phyloP scores from a whole-genome alignment of 2,329 filamentous ascomycete genomes.

The Sporothrix schenckii region DNA sequence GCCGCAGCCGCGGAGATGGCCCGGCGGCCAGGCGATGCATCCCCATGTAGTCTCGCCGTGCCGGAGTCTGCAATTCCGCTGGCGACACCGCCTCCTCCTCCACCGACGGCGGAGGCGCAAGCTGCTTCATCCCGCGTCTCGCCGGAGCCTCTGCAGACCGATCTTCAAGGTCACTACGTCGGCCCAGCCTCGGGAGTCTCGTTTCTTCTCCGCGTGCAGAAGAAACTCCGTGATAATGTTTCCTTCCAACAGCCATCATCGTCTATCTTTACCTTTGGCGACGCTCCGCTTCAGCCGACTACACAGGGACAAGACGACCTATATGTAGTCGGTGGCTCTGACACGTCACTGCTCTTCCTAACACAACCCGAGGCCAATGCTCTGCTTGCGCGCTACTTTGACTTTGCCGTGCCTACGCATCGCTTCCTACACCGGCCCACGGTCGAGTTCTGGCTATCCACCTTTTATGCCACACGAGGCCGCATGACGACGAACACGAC shows the following conservation, averaged over 20 bases:
- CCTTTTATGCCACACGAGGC: constrained; percentile 51
- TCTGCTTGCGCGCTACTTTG: constrained; percentile 44
- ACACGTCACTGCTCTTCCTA: constrained; percentile 13
- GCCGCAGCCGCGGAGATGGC: constrained; percentile 21
- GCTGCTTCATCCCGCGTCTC: constrained; percentile 45
- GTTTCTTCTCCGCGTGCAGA: constrained; percentile 55
- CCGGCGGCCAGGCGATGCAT: constrained; percentile 9
- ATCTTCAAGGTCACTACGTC: constrained; percentile 52
- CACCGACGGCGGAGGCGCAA: not conserved
- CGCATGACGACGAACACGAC: not conserved
- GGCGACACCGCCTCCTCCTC: not conserved
- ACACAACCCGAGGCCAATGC: constrained; percentile 4
- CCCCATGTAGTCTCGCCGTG: not conserved
- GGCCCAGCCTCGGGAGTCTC: constrained; percentile 53
- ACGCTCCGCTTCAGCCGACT: constrained; percentile 41
- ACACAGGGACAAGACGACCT: constrained; percentile 18
- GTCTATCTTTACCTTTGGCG: constrained; percentile 54
- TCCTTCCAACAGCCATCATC: constrained; percentile 45
- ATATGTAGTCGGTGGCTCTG: not conserved
- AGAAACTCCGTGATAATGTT: constrained; percentile 49
- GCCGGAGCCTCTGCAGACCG: constrained; percentile 51
- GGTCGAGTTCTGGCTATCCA: constrained; percentile 48
- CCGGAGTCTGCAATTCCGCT: not conserved
- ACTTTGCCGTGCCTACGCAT: constrained; percentile 49
- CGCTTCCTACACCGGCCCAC: constrained; percentile 51